These are phyloP conservation scores for Leccinum pachyderme DNA, from an alignment of 1,284 basidiomycete species.

Conservation along the genomic window DNA sequence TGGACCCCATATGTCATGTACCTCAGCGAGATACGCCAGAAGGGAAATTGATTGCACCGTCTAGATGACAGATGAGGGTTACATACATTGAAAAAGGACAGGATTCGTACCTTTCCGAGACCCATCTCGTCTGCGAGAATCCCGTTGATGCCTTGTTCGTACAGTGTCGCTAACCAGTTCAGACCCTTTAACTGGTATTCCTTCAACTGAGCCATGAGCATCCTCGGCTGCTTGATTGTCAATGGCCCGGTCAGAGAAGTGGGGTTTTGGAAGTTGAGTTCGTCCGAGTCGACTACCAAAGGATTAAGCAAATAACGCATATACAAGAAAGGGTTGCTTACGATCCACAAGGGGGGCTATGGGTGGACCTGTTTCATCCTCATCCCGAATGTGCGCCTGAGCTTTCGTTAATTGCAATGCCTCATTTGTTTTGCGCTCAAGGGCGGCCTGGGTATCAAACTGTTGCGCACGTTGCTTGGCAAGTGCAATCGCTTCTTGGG, in stretches of 20 bases:
- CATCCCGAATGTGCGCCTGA: conserved; percentile 57
- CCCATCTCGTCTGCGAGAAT: conserved; percentile 99
- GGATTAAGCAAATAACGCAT: conserved; percentile 4
- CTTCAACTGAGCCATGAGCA: conserved; percentile 96
- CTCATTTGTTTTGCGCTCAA: conserved; percentile 80
- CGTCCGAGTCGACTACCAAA: conserved; percentile 83
- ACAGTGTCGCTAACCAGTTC: conserved; percentile 97
- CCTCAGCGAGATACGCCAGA: conserved; percentile 94
- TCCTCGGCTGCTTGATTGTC: conserved; percentile 89
- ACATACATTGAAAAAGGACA: not conserved
- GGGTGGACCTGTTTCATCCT: conserved; percentile 36
- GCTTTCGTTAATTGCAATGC: conserved; percentile 65
- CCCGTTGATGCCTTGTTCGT: conserved; percentile 99
- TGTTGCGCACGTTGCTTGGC: conserved; percentile 80
- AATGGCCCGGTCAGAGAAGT: conserved; percentile 87
- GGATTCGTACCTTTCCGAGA: conserved; percentile 73
- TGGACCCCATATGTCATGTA: conserved; percentile 98
- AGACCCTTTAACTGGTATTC: conserved; percentile 99
- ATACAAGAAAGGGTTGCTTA: conserved; percentile 38
- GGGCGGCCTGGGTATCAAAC: conserved; percentile 82
- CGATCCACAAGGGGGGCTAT: conserved; percentile 60
- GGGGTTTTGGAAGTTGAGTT: conserved; percentile 99
- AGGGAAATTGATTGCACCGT: conserved; percentile 99
- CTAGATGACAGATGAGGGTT: conserved; percentile 40
- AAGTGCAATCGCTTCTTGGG: conserved; percentile 84